These are phyloP conservation scores for Boeremia lycopersici DNA, from an alignment of 2,329 filamentous ascomycete genomes.

Conservation along the genomic window DNA sequence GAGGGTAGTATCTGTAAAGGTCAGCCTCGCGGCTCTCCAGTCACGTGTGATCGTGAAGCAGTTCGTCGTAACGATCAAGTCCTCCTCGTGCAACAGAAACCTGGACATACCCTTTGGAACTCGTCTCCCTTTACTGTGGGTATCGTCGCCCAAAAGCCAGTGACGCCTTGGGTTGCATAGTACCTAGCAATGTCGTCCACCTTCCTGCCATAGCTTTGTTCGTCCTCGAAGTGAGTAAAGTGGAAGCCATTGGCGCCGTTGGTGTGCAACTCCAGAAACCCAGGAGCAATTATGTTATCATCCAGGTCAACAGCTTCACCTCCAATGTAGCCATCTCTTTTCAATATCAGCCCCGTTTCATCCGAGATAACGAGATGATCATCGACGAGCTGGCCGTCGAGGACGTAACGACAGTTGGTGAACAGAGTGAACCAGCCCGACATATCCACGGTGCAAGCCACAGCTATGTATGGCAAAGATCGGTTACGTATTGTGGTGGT, in stretches of 20 bases:
- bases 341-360: slow-evolving; percentile 52
- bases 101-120: slow-evolving; percentile 49
- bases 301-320: slow-evolving; percentile 56
- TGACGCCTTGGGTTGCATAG: slow-evolving; percentile 59
- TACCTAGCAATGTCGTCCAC: slow-evolving; percentile 56
- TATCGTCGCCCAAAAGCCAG: slow-evolving; percentile 61
- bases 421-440: slow-evolving; percentile 54
- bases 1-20: slow-evolving; percentile 54
- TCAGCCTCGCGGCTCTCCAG: slow-evolving; percentile 5
- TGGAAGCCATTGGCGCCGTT: slow-evolving; percentile 62
- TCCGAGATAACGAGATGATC: slow-evolving; percentile 54
- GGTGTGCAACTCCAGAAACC: slow-evolving; percentile 62
- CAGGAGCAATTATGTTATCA: slow-evolving; percentile 59
- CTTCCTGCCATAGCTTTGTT: slow-evolving; percentile 50
- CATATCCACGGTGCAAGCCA: slow-evolving; percentile 31
- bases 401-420: slow-evolving; percentile 54
- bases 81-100: slow-evolving; percentile 39
- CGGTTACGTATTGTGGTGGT: slow-evolving; percentile 3
- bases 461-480: slow-evolving; percentile 5
- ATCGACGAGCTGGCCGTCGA: slow-evolving; percentile 51
- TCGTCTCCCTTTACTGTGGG: slow-evolving; percentile 56
- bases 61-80: not conserved
- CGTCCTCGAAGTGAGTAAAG: slow-evolving; percentile 57
- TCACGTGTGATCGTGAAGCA: not conserved
- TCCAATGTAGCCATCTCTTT: slow-evolving; percentile 51